Percentiles rank a stretch among this genome's conserved stretches.
Evolutionary conservation across 345 rosid species (phyloP).

Genomic region (Geranium brycei): DNA sequence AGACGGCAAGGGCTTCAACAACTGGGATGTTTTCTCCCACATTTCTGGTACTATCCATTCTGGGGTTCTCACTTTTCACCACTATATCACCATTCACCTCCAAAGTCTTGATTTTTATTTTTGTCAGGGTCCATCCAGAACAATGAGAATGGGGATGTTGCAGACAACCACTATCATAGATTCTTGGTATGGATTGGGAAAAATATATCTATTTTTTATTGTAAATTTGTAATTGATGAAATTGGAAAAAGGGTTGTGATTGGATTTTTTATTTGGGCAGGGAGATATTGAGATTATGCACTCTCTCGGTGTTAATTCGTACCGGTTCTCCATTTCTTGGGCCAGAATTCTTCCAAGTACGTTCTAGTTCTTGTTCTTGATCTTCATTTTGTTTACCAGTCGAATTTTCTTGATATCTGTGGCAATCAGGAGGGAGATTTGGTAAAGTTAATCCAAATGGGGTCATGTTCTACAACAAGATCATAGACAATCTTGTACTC

Average conservation of each 20-base stretch:
- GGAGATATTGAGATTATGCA: constrained; percentile 24
- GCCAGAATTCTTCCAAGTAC: constrained; percentile 27
- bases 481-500: constrained; percentile 15
- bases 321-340: constrained; percentile 37
- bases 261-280: constrained; percentile 7
- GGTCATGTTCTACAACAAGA: constrained; percentile 17
- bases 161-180: constrained; percentile 9
- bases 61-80: neutral
- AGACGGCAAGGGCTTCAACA: constrained; percentile 30
- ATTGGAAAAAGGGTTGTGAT: neutral
- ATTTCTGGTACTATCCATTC: constrained; percentile 10
- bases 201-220: too few relatives aligned
- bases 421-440: constrained; percentile 23
- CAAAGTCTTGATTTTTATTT: neutral
- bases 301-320: constrained; percentile 28
- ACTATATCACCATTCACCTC: neutral
- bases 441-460: constrained; percentile 28
- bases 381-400: neutral
- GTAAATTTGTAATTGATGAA: neutral
- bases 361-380: constrained; percentile 3
- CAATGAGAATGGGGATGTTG: constrained; percentile 13
- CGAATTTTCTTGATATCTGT: neutral
- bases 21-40: constrained; percentile 30
- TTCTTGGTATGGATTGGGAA: constrained; percentile 3
- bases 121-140: constrained; percentile 9